phyloP scores from a whole-genome alignment of 2,329 filamentous ascomycete genomes.

The Erysiphe pisi region DNA sequence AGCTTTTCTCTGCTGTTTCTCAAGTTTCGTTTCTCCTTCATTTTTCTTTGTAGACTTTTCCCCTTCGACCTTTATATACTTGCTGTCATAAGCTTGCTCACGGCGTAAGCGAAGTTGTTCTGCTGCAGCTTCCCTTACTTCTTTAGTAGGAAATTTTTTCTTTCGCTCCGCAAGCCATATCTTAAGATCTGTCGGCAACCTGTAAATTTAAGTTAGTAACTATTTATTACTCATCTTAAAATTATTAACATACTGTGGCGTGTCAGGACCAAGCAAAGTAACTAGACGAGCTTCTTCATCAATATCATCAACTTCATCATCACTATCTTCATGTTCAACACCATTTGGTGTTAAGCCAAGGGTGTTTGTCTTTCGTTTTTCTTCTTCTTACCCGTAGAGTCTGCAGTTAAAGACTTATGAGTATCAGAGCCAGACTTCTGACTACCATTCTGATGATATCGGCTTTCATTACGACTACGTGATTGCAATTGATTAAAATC shows the following conservation, averaged over 20 bases:
- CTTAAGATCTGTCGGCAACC: slow-evolving; percentile 53
- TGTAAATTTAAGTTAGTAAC: slow-evolving; percentile 37
- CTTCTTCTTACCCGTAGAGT: slow-evolving; percentile 43
- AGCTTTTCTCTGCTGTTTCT: slow-evolving; percentile 47
- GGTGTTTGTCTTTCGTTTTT: slow-evolving; percentile 63
- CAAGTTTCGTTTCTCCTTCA: slow-evolving; percentile 43
- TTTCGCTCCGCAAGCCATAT: slow-evolving; percentile 73
- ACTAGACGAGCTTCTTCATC: slow-evolving; percentile 48
- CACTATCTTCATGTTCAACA: slow-evolving; percentile 46
- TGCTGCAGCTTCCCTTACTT: slow-evolving; percentile 54
- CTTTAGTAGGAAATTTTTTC: slow-evolving; percentile 68
- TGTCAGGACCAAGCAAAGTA: slow-evolving; percentile 37
- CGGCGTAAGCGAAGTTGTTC: slow-evolving; percentile 39
- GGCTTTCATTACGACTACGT: slow-evolving; percentile 35
- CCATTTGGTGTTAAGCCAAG: slow-evolving; percentile 55
- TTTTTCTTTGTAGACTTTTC: slow-evolving; percentile 41
- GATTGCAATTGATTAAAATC: slow-evolving; percentile 39
- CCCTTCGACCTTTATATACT: slow-evolving; percentile 38
- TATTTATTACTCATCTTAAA: slow-evolving; percentile 31
- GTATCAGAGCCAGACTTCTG: slow-evolving; percentile 34
- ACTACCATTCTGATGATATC: slow-evolving; percentile 34
- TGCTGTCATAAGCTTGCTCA: slow-evolving; percentile 34
- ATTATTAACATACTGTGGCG: slow-evolving; percentile 37
- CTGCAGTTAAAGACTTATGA: slow-evolving; percentile 45
- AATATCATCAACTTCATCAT: slow-evolving; percentile 53